Evolutionary conservation across 352 stramenopile genomes (phyloP).

Genomic region (Pythium biforme): DNA sequence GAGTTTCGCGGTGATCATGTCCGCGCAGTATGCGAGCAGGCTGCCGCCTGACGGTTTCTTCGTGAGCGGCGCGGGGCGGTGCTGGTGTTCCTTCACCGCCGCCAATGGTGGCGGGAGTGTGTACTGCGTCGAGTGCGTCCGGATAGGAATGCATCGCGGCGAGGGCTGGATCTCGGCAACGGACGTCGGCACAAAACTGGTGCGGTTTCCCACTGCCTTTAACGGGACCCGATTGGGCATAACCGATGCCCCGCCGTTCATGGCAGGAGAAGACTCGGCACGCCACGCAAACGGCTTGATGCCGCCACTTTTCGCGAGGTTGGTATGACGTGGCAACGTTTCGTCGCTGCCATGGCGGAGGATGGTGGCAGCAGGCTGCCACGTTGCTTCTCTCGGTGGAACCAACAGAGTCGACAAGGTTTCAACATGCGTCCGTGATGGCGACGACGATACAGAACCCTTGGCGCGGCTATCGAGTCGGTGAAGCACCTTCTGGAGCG

Average conservation of each 20-base stretch:
- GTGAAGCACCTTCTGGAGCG: neutral
- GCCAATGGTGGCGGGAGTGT: slow-evolving; percentile 1
- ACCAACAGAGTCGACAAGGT: neutral
- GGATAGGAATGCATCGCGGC: slow-evolving; percentile 4
- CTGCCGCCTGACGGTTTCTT: slow-evolving; percentile 29
- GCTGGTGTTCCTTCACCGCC: neutral
- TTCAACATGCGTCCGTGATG: too few species aligned
- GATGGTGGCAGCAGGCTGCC: neutral
- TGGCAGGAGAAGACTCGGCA: neutral
- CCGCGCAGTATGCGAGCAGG: slow-evolving; percentile 45
- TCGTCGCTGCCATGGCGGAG: slow-evolving; percentile 7
- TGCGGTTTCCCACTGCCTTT: neutral
- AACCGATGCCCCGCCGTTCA: neutral
- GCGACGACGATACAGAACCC: neutral
- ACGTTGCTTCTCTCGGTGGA: neutral
- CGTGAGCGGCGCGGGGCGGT: neutral
- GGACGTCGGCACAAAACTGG: neutral
- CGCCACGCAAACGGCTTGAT: slow-evolving; percentile 21
- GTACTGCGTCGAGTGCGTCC: neutral
- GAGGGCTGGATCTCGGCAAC: neutral
- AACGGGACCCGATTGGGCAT: neutral
- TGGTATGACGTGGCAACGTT: slow-evolving; percentile 4
- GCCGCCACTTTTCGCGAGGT: neutral
- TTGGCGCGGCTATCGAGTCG: slow-evolving; percentile 9
- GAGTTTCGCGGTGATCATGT: slow-evolving; percentile 33